phyloP scores from a whole-genome alignment of 2,329 filamentous ascomycete species.

The Pyrenochaeta sp. region DNA sequence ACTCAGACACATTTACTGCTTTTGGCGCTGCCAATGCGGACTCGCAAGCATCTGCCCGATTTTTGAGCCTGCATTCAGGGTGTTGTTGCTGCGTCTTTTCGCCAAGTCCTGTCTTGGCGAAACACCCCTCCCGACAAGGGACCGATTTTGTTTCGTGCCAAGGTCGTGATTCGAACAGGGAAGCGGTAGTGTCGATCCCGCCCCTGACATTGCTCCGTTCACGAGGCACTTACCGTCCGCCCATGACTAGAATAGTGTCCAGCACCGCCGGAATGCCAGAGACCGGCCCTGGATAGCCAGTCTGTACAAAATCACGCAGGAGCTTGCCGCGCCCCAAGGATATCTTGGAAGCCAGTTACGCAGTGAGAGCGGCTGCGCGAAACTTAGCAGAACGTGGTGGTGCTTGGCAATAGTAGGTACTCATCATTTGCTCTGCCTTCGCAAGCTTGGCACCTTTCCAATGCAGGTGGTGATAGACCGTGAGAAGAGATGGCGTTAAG shows the following conservation, averaged over 20 bases:
- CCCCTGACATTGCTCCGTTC: slow-evolving; percentile 1
- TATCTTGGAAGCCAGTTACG: not conserved
- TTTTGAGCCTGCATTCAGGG: too few relatives aligned
- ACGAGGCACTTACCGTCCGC: not conserved
- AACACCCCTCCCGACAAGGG: not conserved
- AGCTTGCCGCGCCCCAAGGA: not conserved
- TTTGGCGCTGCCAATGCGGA: too few relatives aligned
- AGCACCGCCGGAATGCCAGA: not conserved
- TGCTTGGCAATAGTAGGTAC: slow-evolving; percentile 1
- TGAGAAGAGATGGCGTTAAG: not conserved
- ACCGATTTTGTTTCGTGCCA: slow-evolving; percentile 2
- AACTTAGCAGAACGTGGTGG: not conserved
- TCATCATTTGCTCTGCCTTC: not conserved
- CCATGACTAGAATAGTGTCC: not conserved
- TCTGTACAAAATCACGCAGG: too few relatives aligned
- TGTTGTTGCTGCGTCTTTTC: not conserved
- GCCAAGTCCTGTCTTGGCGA: not conserved
- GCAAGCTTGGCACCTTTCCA: not conserved
- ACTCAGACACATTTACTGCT: too few relatives aligned
- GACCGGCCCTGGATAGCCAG: not conserved
- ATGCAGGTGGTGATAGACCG: not conserved
- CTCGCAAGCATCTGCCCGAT: too few relatives aligned
- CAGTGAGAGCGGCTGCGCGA: slow-evolving; percentile 1
- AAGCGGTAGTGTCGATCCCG: not conserved
- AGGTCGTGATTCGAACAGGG: slow-evolving; percentile 5